Percentiles rank a stretch among this genome's conserved stretches.
These are phyloP conservation scores for Suhomyces taliae DNA, from an alignment of 1,139 yeast species.

Conservation along the genomic window DNA sequence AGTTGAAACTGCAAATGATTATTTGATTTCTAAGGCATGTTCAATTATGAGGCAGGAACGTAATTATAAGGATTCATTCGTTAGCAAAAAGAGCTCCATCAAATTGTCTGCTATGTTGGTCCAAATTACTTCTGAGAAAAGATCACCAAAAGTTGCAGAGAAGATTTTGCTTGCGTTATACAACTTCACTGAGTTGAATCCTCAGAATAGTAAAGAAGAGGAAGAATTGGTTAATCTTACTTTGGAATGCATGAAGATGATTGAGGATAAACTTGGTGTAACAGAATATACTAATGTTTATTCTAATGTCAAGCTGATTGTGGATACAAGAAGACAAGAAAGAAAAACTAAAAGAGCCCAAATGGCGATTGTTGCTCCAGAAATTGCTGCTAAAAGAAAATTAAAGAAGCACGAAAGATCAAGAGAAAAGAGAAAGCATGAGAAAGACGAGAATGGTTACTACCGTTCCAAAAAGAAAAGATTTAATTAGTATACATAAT, in stretches of 20 bases:
- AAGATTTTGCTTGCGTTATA: slow-evolving; percentile 61
- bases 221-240: slow-evolving; percentile 59
- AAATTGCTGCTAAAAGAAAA: slow-evolving; percentile 72
- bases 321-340: slow-evolving; percentile 66
- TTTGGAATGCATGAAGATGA: slow-evolving; percentile 65
- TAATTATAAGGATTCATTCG: slow-evolving; percentile 48
- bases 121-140: slow-evolving; percentile 44
- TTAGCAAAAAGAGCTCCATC: slow-evolving; percentile 66
- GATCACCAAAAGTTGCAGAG: slow-evolving; percentile 42
- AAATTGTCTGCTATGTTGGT: slow-evolving; percentile 58
- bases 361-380: slow-evolving; percentile 79
- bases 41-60: slow-evolving; percentile 65
- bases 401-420: slow-evolving; percentile 71
- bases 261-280: slow-evolving; percentile 72
- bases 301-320: slow-evolving; percentile 59
- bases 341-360: slow-evolving; percentile 77
- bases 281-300: slow-evolving; percentile 67
- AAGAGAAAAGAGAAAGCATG: slow-evolving; percentile 74
- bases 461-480: slow-evolving; percentile 66
- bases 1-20: slow-evolving; percentile 52
- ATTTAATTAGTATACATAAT: slow-evolving; percentile 12
- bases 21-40: slow-evolving; percentile 62
- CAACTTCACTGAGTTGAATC: slow-evolving; percentile 48
- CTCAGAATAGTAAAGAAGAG: slow-evolving; percentile 37
- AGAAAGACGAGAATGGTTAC: slow-evolving; percentile 74